Evolutionary conservation across 768 basidiomycete species (phyloP), one percentile per base, ranked within the genome.

Genomic region (Gelatoporia subvermispora): DNA sequence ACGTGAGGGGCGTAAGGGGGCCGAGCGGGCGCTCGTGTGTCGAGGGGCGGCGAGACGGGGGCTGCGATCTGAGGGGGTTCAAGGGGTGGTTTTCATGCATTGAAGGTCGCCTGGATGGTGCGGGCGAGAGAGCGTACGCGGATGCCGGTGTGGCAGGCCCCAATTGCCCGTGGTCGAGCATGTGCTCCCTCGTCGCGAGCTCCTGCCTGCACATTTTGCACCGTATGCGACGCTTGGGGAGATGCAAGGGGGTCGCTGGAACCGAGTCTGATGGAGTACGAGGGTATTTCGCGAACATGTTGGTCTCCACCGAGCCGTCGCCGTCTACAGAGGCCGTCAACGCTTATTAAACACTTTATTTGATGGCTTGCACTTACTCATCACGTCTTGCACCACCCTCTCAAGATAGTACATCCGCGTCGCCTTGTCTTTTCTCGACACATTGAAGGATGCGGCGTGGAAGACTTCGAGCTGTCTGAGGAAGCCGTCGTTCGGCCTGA

Each of bases 181-280:
- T 92, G 62, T 96, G 89, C 61, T 93, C 91, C n/a, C 88, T 75
- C 0, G 88, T 79, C 1, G 93, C 93, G 13, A 97, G 75, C 58
- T 92, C 90, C 50, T 85, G 83, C 59, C 90, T 75, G 72, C 93
- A 95, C 84, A 87, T 90, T 67, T 88, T 93, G 68, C 93, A 96
- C 60, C 93, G 75, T 60, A 96, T 93, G 35, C 85, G 78, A 35
- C 82, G 72, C 35, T 73, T 71, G 3, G 75, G 77, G 13, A 77
- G 74, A 13, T 7, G 7, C 31, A 70, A 69, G 0, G 88, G 84
- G 0, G 86, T 84, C 3, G 75, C 65, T 1, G 84, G 79, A 0
- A 67, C 64, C 0, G 84, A 82, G 54, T 81, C 78, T 2, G 77
- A 72, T 0, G 86, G 82, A 0, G 83, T 81, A 15, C 74, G 72